Base-by-base conservation (phyloP, 768 basidiomycete species). In the Leccinum aurantiacum region DNA sequence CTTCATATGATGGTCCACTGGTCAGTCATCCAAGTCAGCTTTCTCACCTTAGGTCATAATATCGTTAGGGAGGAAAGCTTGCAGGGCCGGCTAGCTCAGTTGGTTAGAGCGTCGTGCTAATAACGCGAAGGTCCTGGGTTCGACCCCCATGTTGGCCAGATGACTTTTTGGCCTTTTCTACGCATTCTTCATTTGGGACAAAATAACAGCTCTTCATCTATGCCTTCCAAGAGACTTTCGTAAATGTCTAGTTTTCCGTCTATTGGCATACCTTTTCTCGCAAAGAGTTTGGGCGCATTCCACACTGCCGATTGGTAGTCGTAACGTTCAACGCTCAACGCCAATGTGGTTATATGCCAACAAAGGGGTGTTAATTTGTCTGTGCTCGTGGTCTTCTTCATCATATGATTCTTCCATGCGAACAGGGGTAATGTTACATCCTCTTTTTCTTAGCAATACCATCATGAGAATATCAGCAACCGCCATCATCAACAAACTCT, bases 111-210 rank as follows among this genome's bases (percentile, higher is more conserved):
- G 70, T 70, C 69, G 69, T 70, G 69, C 69, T 70, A 70, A 70
- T 70, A 70, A 72, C 70, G 70, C 69, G 70, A 70, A 70, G 69
- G 86, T 86, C 86, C 82, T 87, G 85, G 85, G 85, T 87, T 87
- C 85, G 84, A 86, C 80, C 85, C 85, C 84, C 85, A 86, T 81
- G 83, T 83, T 85, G 84, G 85, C 85, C 84, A 52, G 4, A 6
- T 13, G 1, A 1, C 15, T 49, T 49, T 49, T 25, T 8, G 5
- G 3, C 44, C 11, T 44, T 44, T 41, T 41, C 17, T 4, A 41
- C 4, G 2, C 3, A 4, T 44, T 19, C n/a, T n/a, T 44, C 41
- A 44, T 44, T 44, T 8, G 38, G 38, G 9, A n/a, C 9, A 17
- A 41, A 17, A 41, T 9, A n/a, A 17, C 38, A 41, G 8, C n/a